A percentile compares a stretch with the other conserved stretches of the same genome.
These are phyloP conservation scores for Fusarium sp. DNA, from an alignment of 2,329 filamentous ascomycete species.

Conservation along the genomic window DNA sequence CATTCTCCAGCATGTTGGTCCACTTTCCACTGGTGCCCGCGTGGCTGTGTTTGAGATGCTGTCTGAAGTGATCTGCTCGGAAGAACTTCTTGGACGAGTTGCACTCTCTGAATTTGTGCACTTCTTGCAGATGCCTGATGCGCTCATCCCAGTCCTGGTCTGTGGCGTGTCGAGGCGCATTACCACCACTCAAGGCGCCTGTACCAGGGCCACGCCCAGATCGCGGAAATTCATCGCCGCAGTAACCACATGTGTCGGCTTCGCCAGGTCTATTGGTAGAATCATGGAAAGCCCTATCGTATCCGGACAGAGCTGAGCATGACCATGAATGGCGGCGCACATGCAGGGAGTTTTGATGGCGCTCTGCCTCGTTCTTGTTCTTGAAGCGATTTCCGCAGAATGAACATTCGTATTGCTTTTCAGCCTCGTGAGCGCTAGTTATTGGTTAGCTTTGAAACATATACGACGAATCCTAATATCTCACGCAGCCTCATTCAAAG, in stretches of 20 bases:
- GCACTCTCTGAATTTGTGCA: constrained; percentile 98
- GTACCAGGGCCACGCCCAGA: constrained; percentile 59
- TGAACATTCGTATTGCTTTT: constrained; percentile 95
- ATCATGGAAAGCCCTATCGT: constrained; percentile 87
- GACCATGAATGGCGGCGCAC: constrained; percentile 96
- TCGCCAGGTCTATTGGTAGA: constrained; percentile 76
- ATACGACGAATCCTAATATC: constrained; percentile 8
- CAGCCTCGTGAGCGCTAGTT: constrained; percentile 84
- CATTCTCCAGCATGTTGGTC: constrained; percentile 98
- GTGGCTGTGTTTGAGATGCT: constrained; percentile 98
- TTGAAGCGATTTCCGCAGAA: constrained; percentile 98
- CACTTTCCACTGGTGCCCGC: constrained; percentile 96
- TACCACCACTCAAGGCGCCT: constrained; percentile 52
- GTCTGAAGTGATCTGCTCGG: constrained; percentile 95
- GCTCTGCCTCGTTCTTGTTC: constrained; percentile 98
- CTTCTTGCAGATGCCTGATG: constrained; percentile 86
- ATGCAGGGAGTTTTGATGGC: constrained; percentile 95
- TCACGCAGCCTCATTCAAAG: constrained; percentile 16
- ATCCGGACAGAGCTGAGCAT: constrained; percentile 85
- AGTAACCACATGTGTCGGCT: constrained; percentile 91
- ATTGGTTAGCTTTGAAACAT: constrained; percentile 42
- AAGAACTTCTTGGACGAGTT: constrained; percentile 99
- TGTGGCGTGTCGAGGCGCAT: constrained; percentile 66
- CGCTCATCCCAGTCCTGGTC: constrained; percentile 90
- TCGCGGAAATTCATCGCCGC: constrained; percentile 86